Percentiles rank a stretch among this genome's conserved stretches.
phyloP scores from a whole-genome alignment of 1,139 yeast genomes.

The Scheffersomyces illinoinensis region DNA sequence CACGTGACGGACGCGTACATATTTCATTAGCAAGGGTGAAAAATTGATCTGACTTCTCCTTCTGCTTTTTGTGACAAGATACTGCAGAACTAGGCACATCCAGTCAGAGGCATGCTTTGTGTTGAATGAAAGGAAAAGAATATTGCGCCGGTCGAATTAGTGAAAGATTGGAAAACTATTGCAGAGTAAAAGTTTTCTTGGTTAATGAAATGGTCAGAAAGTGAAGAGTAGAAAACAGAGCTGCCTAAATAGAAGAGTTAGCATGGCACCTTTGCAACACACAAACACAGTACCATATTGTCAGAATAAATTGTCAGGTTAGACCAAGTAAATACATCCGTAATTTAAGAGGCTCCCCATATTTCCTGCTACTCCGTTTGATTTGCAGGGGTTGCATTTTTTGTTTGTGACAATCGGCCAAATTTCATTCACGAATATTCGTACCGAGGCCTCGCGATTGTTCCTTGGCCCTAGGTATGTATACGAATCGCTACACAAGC shows the following conservation, averaged over 20 bases:
- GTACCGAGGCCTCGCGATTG: neutral
- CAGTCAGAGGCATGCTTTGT: neutral
- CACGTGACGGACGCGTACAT: neutral
- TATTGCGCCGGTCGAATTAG: neutral
- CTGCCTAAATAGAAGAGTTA: too few relatives aligned
- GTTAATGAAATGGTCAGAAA: neutral
- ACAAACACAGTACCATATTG: neutral
- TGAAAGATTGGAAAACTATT: neutral
- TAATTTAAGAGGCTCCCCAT: too few relatives aligned
- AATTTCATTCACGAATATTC: too few relatives aligned
- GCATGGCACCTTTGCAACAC: too few relatives aligned
- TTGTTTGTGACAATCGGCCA: too few relatives aligned
- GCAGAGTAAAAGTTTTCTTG: neutral
- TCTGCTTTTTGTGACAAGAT: neutral
- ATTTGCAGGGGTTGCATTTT: too few relatives aligned
- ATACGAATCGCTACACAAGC: neutral
- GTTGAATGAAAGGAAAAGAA: neutral
- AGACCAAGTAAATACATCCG: too few relatives aligned
- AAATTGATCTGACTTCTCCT: neutral
- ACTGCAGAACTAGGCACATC: neutral
- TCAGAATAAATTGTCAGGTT: neutral
- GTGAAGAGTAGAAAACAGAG: too few relatives aligned
- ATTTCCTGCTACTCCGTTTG: too few relatives aligned
- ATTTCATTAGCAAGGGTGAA: neutral
- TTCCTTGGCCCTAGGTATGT: neutral